Evolutionary conservation across 176 grass and related monocot genomes (phyloP).

Genomic region (Stipa capillata): DNA sequence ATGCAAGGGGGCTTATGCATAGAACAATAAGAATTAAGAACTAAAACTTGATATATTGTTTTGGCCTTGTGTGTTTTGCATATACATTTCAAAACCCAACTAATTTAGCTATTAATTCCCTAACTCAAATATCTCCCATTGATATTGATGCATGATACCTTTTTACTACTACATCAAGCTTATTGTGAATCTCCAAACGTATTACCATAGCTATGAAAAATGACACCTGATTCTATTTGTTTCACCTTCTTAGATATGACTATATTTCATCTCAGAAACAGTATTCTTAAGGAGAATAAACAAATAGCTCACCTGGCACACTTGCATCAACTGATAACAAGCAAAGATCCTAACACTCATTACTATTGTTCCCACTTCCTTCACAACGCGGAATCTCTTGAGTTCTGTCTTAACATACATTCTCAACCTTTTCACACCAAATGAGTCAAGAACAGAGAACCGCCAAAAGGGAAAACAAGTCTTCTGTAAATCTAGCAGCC

Average conservation of each 20-base stretch:
- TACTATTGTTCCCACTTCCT: conserved; percentile 53
- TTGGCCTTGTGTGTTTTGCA: neutral
- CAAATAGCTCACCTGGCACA: conserved; percentile 63
- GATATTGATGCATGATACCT: neutral
- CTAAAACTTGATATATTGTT: neutral
- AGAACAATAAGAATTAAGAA: neutral
- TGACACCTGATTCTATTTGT: neutral
- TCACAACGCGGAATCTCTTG: conserved; percentile 55
- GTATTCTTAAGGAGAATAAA: neutral
- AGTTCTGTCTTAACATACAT: conserved; percentile 70
- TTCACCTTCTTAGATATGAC: neutral
- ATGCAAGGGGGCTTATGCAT: neutral
- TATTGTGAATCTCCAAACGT: neutral
- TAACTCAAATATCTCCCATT: neutral
- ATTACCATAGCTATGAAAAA: neutral
- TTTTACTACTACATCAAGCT: neutral
- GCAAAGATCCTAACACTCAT: conserved; percentile 82
- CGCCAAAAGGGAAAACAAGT: conserved; percentile 7
- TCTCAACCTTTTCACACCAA: conserved; percentile 40
- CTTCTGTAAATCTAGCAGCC: conserved; percentile 1
- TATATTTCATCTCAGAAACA: neutral
- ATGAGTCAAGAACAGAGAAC: conserved; percentile 14
- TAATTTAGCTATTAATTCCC: neutral
- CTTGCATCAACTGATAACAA: conserved; percentile 70
- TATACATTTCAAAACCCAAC: neutral